Conservation (phyloP, 2,329 filamentous ascomycete genomes). For the Cladophialophora immunda region DNA sequence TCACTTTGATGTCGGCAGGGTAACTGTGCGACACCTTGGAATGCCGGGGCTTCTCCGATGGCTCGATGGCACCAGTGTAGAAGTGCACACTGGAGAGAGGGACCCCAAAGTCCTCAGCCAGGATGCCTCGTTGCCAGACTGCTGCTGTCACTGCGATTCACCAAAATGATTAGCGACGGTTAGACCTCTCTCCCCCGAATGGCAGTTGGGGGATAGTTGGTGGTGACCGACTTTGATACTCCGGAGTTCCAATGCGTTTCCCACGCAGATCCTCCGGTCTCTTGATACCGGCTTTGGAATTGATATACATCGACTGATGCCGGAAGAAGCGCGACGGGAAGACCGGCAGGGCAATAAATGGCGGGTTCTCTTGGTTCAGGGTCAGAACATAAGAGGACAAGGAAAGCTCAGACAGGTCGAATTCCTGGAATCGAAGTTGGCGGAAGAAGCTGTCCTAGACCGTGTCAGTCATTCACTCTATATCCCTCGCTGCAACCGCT, state of each 20-base stretch:
- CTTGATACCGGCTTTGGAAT: conserved; percentile 24
- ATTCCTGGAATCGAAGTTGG: conserved; percentile 36
- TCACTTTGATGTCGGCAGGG: conserved; percentile 33
- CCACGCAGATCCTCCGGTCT: conserved; percentile 34
- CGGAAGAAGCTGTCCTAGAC: conserved; percentile 20
- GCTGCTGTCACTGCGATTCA: conserved; percentile 35
- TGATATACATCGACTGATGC: conserved; percentile 28
- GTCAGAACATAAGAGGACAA: conserved; percentile 39
- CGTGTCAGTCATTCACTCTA: background rate
- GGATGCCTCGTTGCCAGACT: conserved; percentile 38
- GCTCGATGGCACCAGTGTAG: conserved; percentile 25
- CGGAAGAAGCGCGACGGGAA: conserved; percentile 40
- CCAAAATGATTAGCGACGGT: background rate
- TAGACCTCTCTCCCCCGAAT: background rate
- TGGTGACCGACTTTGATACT: conserved; percentile 34
- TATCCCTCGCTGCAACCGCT: background rate
- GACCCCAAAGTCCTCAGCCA: conserved; percentile 38
- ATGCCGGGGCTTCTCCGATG: conserved; percentile 17
- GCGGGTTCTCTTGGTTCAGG: conserved; percentile 28
- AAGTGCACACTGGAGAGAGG: conserved; percentile 30
- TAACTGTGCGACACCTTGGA: conserved; percentile 44
- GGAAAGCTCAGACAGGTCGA: conserved; percentile 42
- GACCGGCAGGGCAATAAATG: conserved; percentile 41
- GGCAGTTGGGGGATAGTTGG: background rate
- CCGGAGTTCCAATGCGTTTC: conserved; percentile 34